phyloP scores from a whole-genome alignment of 495 filamentous ascomycete genomes.

The Neurospora cerealis region DNA sequence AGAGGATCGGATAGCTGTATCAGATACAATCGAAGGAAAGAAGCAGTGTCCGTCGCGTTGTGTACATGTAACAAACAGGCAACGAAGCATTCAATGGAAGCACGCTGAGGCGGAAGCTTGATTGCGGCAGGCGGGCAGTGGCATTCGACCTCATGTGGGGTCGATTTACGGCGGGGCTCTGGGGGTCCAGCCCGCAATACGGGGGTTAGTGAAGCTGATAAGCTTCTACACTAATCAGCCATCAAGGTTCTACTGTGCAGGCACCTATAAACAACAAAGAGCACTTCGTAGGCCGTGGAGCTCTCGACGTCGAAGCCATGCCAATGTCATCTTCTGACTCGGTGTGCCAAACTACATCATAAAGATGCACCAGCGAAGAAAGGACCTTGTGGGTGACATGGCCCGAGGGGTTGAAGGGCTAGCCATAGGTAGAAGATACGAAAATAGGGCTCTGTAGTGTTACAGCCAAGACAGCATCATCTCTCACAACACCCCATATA shows the following conservation, averaged over 20 bases:
- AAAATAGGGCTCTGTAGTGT: not conserved
- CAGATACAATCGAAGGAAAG: not conserved
- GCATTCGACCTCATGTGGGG: not conserved
- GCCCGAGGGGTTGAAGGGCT: not conserved
- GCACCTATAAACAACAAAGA: not conserved
- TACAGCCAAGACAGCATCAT: not conserved
- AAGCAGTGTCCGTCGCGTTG: not conserved
- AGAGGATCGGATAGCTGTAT: not conserved
- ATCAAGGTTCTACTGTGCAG: not conserved
- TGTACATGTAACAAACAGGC: not conserved
- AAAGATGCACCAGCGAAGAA: not conserved
- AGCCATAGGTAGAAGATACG: not conserved
- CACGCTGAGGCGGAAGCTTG: not conserved
- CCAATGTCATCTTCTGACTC: not conserved
- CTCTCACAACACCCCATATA: not conserved
- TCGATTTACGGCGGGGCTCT: not conserved
- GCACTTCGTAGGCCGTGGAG: not conserved
- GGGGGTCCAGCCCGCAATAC: not conserved
- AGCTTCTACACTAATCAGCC: not conserved
- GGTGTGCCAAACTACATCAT: not conserved
- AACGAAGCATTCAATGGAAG: not conserved
- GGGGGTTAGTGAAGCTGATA: not conserved
- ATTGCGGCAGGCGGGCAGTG: not conserved
- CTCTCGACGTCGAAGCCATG: not conserved
- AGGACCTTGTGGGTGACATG: not conserved